Evolutionary conservation across 805 yeast species (phyloP).

Genomic region (Cyberlindnera maclurae): DNA sequence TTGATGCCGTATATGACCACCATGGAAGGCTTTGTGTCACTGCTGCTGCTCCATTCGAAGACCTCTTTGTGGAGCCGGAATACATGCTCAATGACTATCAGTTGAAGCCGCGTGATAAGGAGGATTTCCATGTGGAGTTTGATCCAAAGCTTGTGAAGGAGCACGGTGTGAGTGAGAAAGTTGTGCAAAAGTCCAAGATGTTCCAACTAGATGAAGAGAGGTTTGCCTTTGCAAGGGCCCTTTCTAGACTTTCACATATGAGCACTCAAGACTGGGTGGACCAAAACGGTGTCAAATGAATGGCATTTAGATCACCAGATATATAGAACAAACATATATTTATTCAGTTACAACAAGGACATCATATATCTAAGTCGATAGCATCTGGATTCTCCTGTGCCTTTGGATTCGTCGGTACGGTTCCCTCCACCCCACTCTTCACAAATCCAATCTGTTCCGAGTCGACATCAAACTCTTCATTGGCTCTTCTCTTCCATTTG

Average conservation of each 20-base stretch:
- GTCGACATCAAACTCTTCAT: conserved; percentile 24
- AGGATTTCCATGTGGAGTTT: conserved; percentile 31
- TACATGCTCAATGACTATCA: conserved; percentile 33
- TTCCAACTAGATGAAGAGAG: conserved; percentile 91
- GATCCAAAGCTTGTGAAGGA: conserved; percentile 58
- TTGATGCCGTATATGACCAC: conserved; percentile 93
- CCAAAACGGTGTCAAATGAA: conserved; percentile 11
- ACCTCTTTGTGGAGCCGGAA: conserved; percentile 81
- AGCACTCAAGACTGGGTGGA: conserved; percentile 90
- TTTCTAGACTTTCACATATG: conserved; percentile 89
- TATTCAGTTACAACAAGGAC: background rate
- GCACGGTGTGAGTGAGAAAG: conserved; percentile 68
- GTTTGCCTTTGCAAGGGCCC: conserved; percentile 94
- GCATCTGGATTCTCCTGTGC: conserved; percentile 45
- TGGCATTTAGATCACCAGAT: background rate
- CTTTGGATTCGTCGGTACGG: background rate
- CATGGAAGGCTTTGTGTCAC: conserved; percentile 86
- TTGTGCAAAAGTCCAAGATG: conserved; percentile 64
- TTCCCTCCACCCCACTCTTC: conserved; percentile 22
- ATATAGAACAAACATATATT: background rate
- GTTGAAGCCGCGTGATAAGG: conserved; percentile 18
- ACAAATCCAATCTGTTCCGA: conserved; percentile 42
- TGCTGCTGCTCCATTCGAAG: conserved; percentile 76
- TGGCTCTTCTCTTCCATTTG: conserved; percentile 41
- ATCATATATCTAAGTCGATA: conserved; percentile 42